Evolutionary conservation across 345 rosid genomes (phyloP), one percentile per base, ranked within the genome.

Genomic region (Euclidium syriacum): DNA sequence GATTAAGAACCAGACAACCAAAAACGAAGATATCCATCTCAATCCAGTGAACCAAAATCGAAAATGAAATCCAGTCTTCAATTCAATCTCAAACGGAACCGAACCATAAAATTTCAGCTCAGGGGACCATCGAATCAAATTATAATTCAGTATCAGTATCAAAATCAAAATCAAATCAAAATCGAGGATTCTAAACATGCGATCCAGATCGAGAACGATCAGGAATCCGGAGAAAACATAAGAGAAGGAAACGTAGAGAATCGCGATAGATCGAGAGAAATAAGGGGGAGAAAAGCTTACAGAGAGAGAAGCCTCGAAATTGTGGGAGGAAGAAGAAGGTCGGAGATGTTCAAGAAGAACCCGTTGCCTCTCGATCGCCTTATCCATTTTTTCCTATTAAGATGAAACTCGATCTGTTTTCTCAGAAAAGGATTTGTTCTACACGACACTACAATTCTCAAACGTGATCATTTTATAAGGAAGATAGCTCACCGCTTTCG

Each of bases 341-440:
- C 81, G 87, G 69, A 90, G 91, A 73, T 94, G 99, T 43, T 86
- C 82, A 8, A 95, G 96, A 75, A 90, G 83, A 53, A 90, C 76
- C 5, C 81, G 66, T 73, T 95, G 99, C 49, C 99, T 82, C 72
- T 81, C 81, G 79, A 85, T 84, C 8, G 96, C 97, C 72, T 78
- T 90, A 62, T 95, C 99, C 97, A 95, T 88, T 20, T 23, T 27
- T 26, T 4, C 6, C 16, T 32, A 18, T 25, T 10, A 51, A 20
- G 25, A 41, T 30, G n/a, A 32, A 64, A 33, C 0, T 24, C 29
- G 65, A 67, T 39, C 51, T 50, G 53, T 54, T 16, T 40, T 46
- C 34, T 20, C 33, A 6, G 41, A 5, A 29, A 36, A 26, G 29
- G 51, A 46, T 71, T 64, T 43, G 65, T 68, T 50, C 29, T 38